These are phyloP conservation scores for Colletotrichum cuscutae DNA, from an alignment of 2,329 filamentous ascomycete genomes.

Conservation along the genomic window DNA sequence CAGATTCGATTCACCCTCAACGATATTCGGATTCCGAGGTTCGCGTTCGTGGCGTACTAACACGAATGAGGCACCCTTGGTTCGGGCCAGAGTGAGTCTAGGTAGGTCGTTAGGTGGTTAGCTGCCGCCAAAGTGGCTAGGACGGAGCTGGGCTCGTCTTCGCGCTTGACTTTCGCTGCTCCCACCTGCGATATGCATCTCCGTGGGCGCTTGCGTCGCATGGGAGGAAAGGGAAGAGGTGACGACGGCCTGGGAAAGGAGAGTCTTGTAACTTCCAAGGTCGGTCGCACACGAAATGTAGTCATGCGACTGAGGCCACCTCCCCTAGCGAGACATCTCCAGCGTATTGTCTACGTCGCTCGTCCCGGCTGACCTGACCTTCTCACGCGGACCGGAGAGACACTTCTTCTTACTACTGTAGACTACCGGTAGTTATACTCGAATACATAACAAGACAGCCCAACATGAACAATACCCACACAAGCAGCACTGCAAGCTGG, in stretches of 20 bases:
- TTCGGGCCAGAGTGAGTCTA: neutral
- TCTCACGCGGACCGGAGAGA: neutral
- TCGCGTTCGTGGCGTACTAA: neutral
- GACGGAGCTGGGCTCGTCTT: neutral
- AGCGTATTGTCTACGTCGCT: neutral
- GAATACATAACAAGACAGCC: too few species aligned
- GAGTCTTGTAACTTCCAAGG: too few species aligned
- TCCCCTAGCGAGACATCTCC: neutral
- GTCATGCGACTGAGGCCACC: neutral
- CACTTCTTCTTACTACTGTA: neutral
- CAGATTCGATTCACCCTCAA: neutral
- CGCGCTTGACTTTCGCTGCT: neutral
- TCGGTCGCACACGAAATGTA: neutral
- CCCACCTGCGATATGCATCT: neutral
- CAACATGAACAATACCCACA: neutral
- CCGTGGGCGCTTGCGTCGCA: neutral
- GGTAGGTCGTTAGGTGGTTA: neutral
- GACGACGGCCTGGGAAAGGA: too few species aligned
- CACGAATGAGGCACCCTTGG: neutral
- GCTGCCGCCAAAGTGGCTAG: neutral
- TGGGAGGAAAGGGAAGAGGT: neutral
- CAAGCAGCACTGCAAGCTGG: neutral
- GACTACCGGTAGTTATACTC: too few species aligned
- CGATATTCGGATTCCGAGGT: neutral
- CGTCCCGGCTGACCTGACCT: neutral